Percentiles rank a stretch among this genome's conserved stretches.
These are phyloP conservation scores for Cercophora sp. DNA, from an alignment of 495 filamentous ascomycete genomes.

Conservation along the genomic window DNA sequence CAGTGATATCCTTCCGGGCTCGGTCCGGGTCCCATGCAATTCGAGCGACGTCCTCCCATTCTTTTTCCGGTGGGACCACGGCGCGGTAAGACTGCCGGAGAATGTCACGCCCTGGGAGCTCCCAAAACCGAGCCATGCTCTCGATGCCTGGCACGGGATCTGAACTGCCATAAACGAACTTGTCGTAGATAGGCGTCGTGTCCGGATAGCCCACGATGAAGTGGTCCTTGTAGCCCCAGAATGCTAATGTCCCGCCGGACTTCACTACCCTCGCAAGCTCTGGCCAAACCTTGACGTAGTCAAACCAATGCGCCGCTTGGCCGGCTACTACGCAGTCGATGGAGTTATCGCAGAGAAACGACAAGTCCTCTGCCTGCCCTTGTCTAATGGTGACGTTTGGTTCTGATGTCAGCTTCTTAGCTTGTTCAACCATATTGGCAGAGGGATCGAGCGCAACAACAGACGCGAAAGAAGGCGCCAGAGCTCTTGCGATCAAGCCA, in stretches of 20 bases:
- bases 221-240: slow-evolving; percentile 62
- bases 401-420: slow-evolving; percentile 37
- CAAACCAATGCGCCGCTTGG: slow-evolving; percentile 66
- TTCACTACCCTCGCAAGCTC: slow-evolving; percentile 52
- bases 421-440: slow-evolving; percentile 54
- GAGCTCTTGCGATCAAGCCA: slow-evolving; percentile 52
- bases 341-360: slow-evolving; percentile 40
- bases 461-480: slow-evolving; percentile 45
- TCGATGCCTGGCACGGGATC: slow-evolving; percentile 40
- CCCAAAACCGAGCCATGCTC: slow-evolving; percentile 56
- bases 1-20: slow-evolving; percentile 19
- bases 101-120: slow-evolving; percentile 54
- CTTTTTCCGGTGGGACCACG: slow-evolving; percentile 44
- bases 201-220: slow-evolving; percentile 46
- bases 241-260: slow-evolving; percentile 53
- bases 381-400: slow-evolving; percentile 45
- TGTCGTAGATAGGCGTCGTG: slow-evolving; percentile 45
- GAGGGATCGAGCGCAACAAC: slow-evolving; percentile 58
- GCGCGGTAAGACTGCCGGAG: slow-evolving; percentile 45
- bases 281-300: slow-evolving; percentile 48
- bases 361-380: slow-evolving; percentile 48
- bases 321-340: slow-evolving; percentile 57
- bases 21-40: slow-evolving; percentile 54
- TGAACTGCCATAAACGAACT: slow-evolving; percentile 43
- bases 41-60: slow-evolving; percentile 50